Conservation (phyloP, 140 eudicot genomes). For the Anethum foeniculum region DNA sequence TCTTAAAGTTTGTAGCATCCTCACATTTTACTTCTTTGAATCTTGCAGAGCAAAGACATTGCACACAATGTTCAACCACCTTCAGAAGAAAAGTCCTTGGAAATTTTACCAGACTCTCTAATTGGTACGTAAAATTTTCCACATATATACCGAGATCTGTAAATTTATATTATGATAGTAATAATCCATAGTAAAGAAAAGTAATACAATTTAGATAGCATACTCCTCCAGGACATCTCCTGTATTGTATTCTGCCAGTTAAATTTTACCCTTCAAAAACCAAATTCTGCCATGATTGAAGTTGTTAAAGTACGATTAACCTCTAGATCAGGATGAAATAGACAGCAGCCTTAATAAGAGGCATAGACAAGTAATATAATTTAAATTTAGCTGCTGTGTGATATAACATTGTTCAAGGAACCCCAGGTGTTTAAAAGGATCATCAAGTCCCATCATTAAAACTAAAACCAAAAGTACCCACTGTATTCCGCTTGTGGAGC, state of each 20-base stretch:
- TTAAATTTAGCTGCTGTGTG: neutral
- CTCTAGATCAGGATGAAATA: neutral
- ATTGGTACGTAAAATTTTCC: slow-evolving; percentile 17
- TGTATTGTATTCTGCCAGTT: no score
- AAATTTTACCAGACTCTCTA: slow-evolving; percentile 9
- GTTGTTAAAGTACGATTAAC: no score
- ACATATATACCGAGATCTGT: neutral
- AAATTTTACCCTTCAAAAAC: no score
- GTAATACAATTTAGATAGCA: neutral
- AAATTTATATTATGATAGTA: neutral
- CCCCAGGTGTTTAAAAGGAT: neutral
- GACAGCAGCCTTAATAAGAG: neutral
- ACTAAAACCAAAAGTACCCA: no score
- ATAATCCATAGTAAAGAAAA: neutral
- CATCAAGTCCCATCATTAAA: no score
- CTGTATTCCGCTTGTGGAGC: no score
- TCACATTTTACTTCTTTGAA: slow-evolving; percentile 3
- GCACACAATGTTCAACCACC: neutral
- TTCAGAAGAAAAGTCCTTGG: slow-evolving; percentile 9
- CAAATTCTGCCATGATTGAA: no score
- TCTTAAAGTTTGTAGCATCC: neutral
- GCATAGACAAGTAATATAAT: neutral
- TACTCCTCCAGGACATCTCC: neutral
- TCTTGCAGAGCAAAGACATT: slow-evolving; percentile 24
- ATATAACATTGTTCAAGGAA: neutral